Percentiles rank a stretch among this genome's conserved stretches.
Conservation (phyloP, 192 early-diverging fungal genomes). For the Backusella morwellensis region DNA sequence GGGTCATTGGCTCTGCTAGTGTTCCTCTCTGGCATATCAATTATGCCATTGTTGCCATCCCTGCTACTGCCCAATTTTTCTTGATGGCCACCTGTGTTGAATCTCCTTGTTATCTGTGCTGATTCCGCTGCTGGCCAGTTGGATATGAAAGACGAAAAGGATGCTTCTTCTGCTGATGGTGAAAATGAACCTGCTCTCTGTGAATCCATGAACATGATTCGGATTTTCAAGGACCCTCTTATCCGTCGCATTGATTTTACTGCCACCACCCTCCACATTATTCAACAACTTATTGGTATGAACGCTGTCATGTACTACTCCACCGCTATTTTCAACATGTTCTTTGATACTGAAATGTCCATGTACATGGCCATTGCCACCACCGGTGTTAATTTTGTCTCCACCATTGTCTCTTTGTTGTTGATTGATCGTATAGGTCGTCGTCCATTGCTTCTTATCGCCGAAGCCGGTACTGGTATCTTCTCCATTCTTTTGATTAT, state of each 20-base stretch:
- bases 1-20: no score
- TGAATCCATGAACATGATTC: conserved; percentile 28
- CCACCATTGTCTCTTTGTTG: conserved; percentile 50
- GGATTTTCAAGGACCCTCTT: conserved; percentile 37
- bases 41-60: conserved; percentile 58
- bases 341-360: no score
- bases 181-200: not conserved
- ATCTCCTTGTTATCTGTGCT: not conserved
- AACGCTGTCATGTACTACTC: conserved; percentile 53
- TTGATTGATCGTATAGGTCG: conserved; percentile 27
- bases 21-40: conserved; percentile 69
- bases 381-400: conserved; percentile 71
- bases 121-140: conserved; percentile 2
- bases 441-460: conserved; percentile 58
- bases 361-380: conserved; percentile 52
- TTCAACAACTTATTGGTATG: conserved; percentile 82
- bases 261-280: conserved; percentile 62
- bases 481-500: conserved; percentile 53
- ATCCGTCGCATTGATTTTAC: conserved; percentile 57
- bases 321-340: no score
- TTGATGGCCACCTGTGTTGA: conserved; percentile 74
- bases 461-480: conserved; percentile 56
- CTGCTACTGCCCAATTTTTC: conserved; percentile 51
- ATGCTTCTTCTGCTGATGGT: not conserved
- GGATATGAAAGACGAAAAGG: not conserved